A percentile compares a stretch with the other conserved stretches of the same genome.
Conservation (phyloP, 768 basidiomycete genomes). For the Russula brevipes region DNA sequence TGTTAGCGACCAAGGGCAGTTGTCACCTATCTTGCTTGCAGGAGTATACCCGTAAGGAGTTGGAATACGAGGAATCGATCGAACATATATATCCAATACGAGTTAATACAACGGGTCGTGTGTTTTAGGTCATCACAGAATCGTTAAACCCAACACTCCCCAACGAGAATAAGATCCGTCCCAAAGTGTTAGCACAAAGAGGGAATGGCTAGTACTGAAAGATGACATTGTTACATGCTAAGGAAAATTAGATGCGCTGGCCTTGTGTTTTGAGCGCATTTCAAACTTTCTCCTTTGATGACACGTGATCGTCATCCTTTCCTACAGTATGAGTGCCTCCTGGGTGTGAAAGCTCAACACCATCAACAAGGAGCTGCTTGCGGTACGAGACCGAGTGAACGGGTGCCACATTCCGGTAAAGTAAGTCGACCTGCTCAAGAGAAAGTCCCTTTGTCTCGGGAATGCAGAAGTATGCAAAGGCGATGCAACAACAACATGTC, state of each 20-base stretch:
- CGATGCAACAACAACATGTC: slow-evolving; percentile 60
- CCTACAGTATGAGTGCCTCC: no score
- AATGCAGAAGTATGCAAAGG: slow-evolving; percentile 78
- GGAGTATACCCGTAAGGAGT: no score
- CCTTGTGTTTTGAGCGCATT: not conserved
- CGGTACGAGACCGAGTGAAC: slow-evolving; percentile 40
- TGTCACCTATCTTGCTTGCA: no score
- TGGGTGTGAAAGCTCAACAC: not conserved
- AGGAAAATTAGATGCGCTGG: not conserved
- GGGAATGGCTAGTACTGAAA: not conserved
- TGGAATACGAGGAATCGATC: not conserved
- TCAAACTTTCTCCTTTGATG: slow-evolving; percentile 15
- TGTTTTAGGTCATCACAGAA: not conserved
- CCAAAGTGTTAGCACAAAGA: not conserved
- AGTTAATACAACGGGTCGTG: slow-evolving; percentile 9
- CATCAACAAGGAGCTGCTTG: slow-evolving; percentile 26
- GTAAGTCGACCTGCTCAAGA: slow-evolving; percentile 77
- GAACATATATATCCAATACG: no score
- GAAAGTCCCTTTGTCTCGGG: slow-evolving; percentile 82
- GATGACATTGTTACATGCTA: not conserved
- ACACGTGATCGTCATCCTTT: not conserved
- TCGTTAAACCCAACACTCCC: not conserved
- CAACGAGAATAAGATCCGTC: not conserved
- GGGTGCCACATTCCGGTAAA: slow-evolving; percentile 65
- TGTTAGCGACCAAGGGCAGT: not conserved